phyloP scores from a whole-genome alignment of 2,329 filamentous ascomycete genomes.

The Aspergillus costaricaensis region DNA sequence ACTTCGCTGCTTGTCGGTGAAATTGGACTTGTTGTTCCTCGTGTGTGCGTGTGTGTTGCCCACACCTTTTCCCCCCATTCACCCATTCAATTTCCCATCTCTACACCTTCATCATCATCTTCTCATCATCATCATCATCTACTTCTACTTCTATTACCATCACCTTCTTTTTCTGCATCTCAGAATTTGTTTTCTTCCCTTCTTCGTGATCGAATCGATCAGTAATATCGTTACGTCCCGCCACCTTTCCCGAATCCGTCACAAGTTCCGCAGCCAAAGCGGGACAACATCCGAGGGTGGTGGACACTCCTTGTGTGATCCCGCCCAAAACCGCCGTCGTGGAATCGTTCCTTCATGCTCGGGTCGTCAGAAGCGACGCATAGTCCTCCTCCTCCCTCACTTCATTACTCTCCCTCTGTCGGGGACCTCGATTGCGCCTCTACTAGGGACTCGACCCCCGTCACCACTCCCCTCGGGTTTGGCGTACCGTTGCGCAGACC shows the following conservation, averaged over 20 bases:
- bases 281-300: conserved; percentile 42
- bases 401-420: conserved; percentile 53
- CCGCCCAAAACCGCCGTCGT: conserved; percentile 37
- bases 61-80: not conserved
- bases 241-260: conserved; percentile 34
- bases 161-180: not conserved
- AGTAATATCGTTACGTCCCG: conserved; percentile 24
- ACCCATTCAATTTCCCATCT: not conserved
- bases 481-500: conserved; percentile 46
- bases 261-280: conserved; percentile 34
- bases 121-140: not conserved
- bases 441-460: conserved; percentile 51
- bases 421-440: conserved; percentile 53
- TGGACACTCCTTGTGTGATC: conserved; percentile 32
- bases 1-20: conserved; percentile 2
- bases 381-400: conserved; percentile 49
- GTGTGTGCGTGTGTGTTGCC: not conserved
- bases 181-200: not conserved
- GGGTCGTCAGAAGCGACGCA: conserved; percentile 49
- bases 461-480: conserved; percentile 53
- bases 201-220: conserved; percentile 13
- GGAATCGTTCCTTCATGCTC: conserved; percentile 50
- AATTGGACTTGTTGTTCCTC: not conserved
- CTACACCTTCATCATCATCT: not conserved
- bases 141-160: not conserved